Conservation (phyloP, 129 eudicot genomes). For the Artemisia tridentata region DNA sequence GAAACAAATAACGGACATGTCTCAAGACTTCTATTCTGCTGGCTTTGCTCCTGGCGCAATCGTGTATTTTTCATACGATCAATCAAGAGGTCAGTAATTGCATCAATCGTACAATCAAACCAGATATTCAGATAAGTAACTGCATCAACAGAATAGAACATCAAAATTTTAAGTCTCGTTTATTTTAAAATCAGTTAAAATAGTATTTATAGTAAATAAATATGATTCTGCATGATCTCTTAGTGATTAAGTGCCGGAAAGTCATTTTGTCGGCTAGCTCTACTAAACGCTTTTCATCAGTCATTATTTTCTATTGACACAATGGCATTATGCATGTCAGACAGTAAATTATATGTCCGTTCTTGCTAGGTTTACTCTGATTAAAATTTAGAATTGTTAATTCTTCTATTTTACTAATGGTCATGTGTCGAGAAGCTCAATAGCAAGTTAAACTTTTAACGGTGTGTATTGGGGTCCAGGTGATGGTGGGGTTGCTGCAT, state of each 20-base stretch:
- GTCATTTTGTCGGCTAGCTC: background rate
- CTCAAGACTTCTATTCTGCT: constrained; percentile 74
- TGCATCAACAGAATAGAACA: background rate
- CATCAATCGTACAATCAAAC: constrained; percentile 4
- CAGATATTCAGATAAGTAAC: background rate
- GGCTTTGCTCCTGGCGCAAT: constrained; percentile 95
- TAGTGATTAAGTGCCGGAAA: background rate
- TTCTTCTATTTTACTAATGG: too few species aligned
- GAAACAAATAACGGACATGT: constrained; percentile 67
- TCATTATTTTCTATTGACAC: too few species aligned
- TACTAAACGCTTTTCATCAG: background rate
- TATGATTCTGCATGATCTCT: background rate
- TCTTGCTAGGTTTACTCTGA: too few species aligned
- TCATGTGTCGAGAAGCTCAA: too few species aligned
- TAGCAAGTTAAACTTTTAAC: background rate
- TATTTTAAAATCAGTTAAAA: too few species aligned
- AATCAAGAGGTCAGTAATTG: constrained; percentile 57
- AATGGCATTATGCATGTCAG: background rate
- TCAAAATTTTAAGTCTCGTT: background rate
- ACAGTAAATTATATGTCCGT: too few species aligned
- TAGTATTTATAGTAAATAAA: background rate
- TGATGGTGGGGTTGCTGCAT: constrained; percentile 35
- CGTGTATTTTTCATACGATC: constrained; percentile 70
- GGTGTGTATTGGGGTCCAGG: constrained; percentile 28
- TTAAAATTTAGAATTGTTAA: too few species aligned